Conservation (phyloP, 2,329 filamentous ascomycete species). For the Fusarium irregulare region DNA sequence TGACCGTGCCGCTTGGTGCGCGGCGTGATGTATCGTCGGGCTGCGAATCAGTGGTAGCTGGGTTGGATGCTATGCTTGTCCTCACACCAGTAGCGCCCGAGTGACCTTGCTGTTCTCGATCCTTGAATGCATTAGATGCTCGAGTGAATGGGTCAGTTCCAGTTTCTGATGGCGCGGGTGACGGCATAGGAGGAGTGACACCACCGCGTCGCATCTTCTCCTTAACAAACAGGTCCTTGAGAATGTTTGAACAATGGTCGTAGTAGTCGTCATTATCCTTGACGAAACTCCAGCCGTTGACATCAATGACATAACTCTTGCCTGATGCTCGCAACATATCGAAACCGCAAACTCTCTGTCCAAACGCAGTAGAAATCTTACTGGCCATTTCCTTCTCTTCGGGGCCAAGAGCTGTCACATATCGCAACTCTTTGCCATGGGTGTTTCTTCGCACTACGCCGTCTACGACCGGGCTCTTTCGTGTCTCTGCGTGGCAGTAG, state of each 20-base stretch:
- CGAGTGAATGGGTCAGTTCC: constrained; percentile 58
- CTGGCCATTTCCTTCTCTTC: constrained; percentile 88
- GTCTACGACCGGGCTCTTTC: constrained; percentile 97
- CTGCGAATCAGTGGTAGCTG: constrained; percentile 42
- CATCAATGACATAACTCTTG: constrained; percentile 96
- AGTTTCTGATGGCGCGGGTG: constrained; percentile 60
- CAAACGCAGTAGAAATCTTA: constrained; percentile 91
- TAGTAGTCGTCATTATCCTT: constrained; percentile 99
- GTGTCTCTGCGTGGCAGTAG: constrained; percentile 96
- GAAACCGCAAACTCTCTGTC: constrained; percentile 95
- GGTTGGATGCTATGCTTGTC: constrained; percentile 42
- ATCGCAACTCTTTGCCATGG: constrained; percentile 95
- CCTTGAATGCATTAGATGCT: constrained; percentile 51
- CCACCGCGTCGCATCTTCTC: constrained; percentile 76
- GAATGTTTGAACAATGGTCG: constrained; percentile 85
- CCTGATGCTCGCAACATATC: constrained; percentile 89
- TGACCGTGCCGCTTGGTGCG: constrained; percentile 46
- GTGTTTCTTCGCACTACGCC: constrained; percentile 95
- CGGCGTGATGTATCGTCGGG: constrained; percentile 41
- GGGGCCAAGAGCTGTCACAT: constrained; percentile 84
- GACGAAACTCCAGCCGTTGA: constrained; percentile 99
- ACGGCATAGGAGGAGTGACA: constrained; percentile 66
- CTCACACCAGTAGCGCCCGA: constrained; percentile 41
- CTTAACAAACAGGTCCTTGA: constrained; percentile 87
- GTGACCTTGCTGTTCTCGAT: constrained; percentile 50